Evolutionary conservation across 805 yeast genomes (phyloP).

Genomic region (Ogataea methanolica): DNA sequence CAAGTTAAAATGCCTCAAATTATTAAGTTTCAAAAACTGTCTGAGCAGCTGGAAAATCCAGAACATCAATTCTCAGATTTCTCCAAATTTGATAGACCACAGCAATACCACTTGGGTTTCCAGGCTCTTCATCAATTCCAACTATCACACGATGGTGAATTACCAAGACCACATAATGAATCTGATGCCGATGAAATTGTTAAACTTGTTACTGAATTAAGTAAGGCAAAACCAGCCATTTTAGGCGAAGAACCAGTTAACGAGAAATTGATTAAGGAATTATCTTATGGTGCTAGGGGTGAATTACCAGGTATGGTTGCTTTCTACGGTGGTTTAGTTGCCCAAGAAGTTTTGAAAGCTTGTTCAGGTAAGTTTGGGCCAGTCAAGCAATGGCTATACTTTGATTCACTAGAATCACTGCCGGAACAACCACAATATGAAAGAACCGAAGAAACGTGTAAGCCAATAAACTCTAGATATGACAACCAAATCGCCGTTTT

Average conservation of each 20-base stretch:
- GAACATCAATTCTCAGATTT: conserved; percentile 80
- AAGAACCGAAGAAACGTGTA: conserved; percentile 67
- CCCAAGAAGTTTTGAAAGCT: conserved; percentile 95
- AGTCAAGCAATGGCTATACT: conserved; percentile 84
- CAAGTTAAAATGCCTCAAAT: conserved; percentile 83
- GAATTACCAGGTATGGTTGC: conserved; percentile 89
- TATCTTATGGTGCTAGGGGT: conserved; percentile 85
- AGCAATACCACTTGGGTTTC: conserved; percentile 87
- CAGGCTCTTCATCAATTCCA: conserved; percentile 80
- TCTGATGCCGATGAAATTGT: conserved; percentile 70
- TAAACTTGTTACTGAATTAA: conserved; percentile 53
- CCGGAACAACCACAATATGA: conserved; percentile 56
- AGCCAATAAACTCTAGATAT: conserved; percentile 77
- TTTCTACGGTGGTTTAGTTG: conserved; percentile 87
- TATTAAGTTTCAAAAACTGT: conserved; percentile 58
- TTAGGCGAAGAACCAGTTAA: conserved; percentile 55
- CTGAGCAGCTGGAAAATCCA: conserved; percentile 66
- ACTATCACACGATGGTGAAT: conserved; percentile 51
- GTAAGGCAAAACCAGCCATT: conserved; percentile 50
- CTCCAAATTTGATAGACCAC: conserved; percentile 91
- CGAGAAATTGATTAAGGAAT: conserved; percentile 60
- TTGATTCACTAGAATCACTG: conserved; percentile 88
- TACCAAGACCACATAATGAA: conserved; percentile 74
- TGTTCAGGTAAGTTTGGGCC: conserved; percentile 96
- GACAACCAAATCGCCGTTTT: conserved; percentile 96